A percentile compares a stretch with the other conserved stretches of the same genome.
phyloP scores from a whole-genome alignment of 2,329 filamentous ascomycete genomes.

The Botrytis porri region DNA sequence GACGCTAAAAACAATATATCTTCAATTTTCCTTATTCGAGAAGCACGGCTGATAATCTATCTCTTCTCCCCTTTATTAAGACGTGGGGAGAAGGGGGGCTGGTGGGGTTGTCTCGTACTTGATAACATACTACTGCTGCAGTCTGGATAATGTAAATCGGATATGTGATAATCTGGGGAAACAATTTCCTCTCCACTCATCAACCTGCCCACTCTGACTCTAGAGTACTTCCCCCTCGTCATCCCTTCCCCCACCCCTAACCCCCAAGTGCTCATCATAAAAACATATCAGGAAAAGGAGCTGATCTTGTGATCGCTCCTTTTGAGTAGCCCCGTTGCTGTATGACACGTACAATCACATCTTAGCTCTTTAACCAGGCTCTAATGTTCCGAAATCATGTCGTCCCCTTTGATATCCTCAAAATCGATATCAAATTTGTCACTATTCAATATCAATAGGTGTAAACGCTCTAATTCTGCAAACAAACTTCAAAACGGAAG shows the following conservation, averaged over 20 bases:
- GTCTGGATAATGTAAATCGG: not conserved
- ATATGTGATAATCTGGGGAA: constrained; percentile 6
- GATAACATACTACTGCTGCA: not conserved
- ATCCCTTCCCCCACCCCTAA: not conserved
- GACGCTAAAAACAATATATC: constrained; percentile 10
- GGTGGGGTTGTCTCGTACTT: not conserved
- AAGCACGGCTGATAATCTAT: not conserved
- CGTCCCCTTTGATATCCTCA: not conserved
- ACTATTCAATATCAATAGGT: not conserved
- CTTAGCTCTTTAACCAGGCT: constrained; percentile 9
- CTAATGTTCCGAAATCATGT: not conserved
- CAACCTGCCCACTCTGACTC: not conserved
- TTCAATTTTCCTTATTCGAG: not conserved
- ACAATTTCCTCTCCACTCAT: not conserved
- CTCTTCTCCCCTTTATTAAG: not conserved
- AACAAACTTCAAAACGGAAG: not conserved
- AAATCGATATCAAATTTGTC: not conserved
- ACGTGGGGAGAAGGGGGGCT: not conserved
- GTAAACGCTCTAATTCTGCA: not conserved
- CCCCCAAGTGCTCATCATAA: not conserved
- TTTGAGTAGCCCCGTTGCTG: not conserved
- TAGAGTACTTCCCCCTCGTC: not conserved
- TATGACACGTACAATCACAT: not conserved
- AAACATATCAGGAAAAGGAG: not conserved
- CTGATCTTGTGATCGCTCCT: not conserved